Base-by-base conservation (phyloP, 805 yeast species). In the Metschnikowia gelsemii region DNA sequence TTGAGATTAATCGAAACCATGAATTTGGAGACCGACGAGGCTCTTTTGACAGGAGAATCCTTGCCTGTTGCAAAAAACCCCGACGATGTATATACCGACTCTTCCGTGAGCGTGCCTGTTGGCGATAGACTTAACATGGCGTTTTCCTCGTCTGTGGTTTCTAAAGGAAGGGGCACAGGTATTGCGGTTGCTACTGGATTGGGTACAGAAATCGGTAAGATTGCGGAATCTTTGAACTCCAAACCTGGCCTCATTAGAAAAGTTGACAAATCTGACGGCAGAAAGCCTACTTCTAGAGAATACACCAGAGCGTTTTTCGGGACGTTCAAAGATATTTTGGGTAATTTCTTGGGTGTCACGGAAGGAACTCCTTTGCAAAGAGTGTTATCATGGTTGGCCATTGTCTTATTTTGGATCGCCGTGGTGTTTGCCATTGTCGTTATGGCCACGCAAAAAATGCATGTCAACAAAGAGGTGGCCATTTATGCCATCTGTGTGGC, bases 401-500 rank as follows among this genome's bases (percentile, higher is more conserved):
- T 87, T 37, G 59, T 76, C 31, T 69, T 88, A 34, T 87, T 87
- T 51, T 71, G 72, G 52, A 66, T 87, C 34, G 96, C 96, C 4
- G 93, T 87, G n/a, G 51, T 88, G 1, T 82, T 87, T 57, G 96
- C 96, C 1, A 80, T 88, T 43, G 79, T 88, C 14, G 95, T 86
- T 3, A 84, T 87, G 95, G 95, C 82, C 2, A 79, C 93, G 8
- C 95, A 87, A 63, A 75, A 75, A 46, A 80, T 87, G 62, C 55
- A 67, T 9, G 95, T 87, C n/a, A 80, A 78, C 50, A 77, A 73
- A 42, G 88, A 87, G 52, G 93, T 87, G 26, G 95, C 95, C 11
- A 80, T 87, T 35, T 87, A 87, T 58, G 96, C 96, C 19, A 82
- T 88, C 55, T 87, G 95, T 66, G 90, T 85, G 35, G 86, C 85